These are phyloP conservation scores for Macrolepiota dolichaula DNA, from an alignment of 768 basidiomycete species.

Conservation along the genomic window DNA sequence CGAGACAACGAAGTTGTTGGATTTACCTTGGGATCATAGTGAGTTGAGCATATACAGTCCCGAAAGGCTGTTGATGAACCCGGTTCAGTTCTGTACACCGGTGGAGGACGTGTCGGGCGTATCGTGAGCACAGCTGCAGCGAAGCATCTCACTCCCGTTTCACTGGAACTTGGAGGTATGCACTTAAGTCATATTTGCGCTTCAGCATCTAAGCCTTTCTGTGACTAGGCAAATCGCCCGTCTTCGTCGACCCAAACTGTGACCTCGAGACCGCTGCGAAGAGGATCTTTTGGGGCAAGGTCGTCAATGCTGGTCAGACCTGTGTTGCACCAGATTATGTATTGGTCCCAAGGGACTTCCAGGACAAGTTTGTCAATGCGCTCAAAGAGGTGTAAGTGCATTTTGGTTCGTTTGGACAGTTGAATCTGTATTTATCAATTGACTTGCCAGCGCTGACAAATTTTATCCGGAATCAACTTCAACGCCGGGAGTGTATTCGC, in stretches of 20 bases:
- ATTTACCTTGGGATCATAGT: slow-evolving; percentile 4
- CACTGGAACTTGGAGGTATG: slow-evolving; percentile 39
- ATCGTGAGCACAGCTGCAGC: slow-evolving; percentile 75
- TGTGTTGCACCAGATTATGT: slow-evolving; percentile 66
- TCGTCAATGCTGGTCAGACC: slow-evolving; percentile 72
- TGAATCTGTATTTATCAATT: not conserved
- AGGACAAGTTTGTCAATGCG: slow-evolving; percentile 42
- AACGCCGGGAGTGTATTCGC: slow-evolving; percentile 41
- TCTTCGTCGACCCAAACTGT: slow-evolving; percentile 65
- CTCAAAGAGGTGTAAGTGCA: slow-evolving; percentile 38
- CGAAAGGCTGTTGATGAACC: not conserved
- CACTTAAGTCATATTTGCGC: slow-evolving; percentile 1
- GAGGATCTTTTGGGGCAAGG: slow-evolving; percentile 82
- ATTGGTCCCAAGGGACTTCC: slow-evolving; percentile 42
- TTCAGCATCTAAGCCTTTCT: not conserved
- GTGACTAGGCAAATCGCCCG: slow-evolving; percentile 62
- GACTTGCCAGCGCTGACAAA: slow-evolving; percentile 37
- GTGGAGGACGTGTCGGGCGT: slow-evolving; percentile 56
- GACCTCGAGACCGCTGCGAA: slow-evolving; percentile 64
- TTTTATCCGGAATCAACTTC: slow-evolving; percentile 56
- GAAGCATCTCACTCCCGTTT: slow-evolving; percentile 68
- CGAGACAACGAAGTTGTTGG: slow-evolving; percentile 50
- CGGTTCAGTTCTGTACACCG: slow-evolving; percentile 59
- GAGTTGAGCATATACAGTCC: not conserved
- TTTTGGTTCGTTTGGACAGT: not conserved